Evolutionary conservation across 495 filamentous ascomycete genomes (phyloP).

Genomic region (Neurospora terricola): DNA sequence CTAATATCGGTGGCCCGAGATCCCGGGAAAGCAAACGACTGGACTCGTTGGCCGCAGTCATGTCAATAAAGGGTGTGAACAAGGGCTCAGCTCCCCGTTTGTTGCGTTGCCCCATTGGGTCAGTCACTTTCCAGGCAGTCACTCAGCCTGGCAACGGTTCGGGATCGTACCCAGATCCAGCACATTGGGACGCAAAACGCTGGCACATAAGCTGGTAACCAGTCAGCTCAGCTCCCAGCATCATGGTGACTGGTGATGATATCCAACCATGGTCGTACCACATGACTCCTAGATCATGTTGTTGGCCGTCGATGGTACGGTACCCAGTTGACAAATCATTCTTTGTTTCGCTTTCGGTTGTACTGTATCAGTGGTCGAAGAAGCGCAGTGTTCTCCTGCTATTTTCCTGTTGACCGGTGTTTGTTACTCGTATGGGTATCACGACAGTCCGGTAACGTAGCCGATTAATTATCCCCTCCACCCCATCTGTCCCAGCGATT

Average conservation of each 20-base stretch:
- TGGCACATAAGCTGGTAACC: not conserved
- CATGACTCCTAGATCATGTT: not conserved
- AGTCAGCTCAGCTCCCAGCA: not conserved
- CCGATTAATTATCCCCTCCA: not conserved
- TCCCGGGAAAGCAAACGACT: not conserved
- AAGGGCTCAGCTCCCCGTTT: not conserved
- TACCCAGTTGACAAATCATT: not conserved
- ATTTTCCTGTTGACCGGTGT: not conserved
- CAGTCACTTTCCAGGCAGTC: not conserved
- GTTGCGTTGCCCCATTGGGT: not conserved
- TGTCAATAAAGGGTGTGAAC: not conserved
- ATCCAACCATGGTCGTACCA: not conserved
- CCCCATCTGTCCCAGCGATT: not conserved
- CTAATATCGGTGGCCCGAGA: not conserved
- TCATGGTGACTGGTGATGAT: too few species aligned
- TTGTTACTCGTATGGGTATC: not conserved
- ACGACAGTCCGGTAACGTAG: not conserved
- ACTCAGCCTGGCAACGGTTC: not conserved
- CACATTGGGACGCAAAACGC: not conserved
- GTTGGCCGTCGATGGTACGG: not conserved
- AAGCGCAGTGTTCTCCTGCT: not conserved
- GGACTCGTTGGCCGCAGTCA: not conserved
- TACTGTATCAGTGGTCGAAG: not conserved
- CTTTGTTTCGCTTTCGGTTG: not conserved
- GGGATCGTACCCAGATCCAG: not conserved